These are phyloP conservation scores for Ormosia emarginata DNA, from an alignment of 306 rosid genomes.

Conservation along the genomic window DNA sequence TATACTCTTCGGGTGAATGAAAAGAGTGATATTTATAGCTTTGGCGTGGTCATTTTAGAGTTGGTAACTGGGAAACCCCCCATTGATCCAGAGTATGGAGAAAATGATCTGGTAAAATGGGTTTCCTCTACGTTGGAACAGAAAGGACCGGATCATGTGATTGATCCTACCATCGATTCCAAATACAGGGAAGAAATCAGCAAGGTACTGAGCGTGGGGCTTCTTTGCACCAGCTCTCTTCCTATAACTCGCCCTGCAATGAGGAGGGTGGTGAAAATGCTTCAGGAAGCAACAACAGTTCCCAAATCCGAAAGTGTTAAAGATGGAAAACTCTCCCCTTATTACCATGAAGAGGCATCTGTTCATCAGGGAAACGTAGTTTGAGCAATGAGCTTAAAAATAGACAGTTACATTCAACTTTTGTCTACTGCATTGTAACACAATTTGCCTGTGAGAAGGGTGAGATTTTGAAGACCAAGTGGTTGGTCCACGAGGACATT, in stretches of 20 bases:
- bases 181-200: constrained; percentile 44
- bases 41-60: constrained; percentile 70
- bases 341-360: constrained; percentile 27
- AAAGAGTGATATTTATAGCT: constrained; percentile 76
- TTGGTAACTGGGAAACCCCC: constrained; percentile 64
- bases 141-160: constrained; percentile 43
- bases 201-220: constrained; percentile 44
- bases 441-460: neutral
- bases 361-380: constrained; percentile 24
- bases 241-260: constrained; percentile 65
- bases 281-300: constrained; percentile 42
- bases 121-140: constrained; percentile 34
- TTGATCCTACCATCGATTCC: constrained; percentile 46
- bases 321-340: constrained; percentile 40
- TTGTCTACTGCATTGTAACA: neutral
- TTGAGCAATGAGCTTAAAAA: constrained; percentile 5
- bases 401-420: neutral
- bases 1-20: constrained; percentile 68
- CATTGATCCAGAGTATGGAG: constrained; percentile 55
- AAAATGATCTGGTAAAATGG: constrained; percentile 59
- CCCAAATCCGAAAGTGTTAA: constrained; percentile 17
- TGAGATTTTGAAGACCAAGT: neutral
- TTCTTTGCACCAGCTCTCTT: constrained; percentile 49
- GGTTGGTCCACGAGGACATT: too few relatives aligned
- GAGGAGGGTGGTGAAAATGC: constrained; percentile 62